Percentiles rank a stretch among this genome's conserved stretches.
Conservation (phyloP, 2,329 filamentous ascomycete genomes). For the Plenodomus lindquistii region DNA sequence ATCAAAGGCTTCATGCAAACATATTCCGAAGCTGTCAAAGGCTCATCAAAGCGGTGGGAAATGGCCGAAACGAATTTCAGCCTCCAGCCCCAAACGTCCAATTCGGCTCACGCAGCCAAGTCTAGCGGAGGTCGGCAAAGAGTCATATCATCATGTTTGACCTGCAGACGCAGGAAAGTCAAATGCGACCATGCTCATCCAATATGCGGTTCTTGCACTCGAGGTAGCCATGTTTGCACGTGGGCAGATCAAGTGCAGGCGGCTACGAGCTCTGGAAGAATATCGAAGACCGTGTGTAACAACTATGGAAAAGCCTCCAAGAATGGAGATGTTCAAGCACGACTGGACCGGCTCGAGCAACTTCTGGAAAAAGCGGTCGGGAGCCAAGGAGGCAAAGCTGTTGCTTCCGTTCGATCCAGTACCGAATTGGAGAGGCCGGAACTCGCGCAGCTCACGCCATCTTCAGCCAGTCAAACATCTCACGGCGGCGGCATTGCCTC, state of each 20-base stretch:
- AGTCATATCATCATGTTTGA: constrained; percentile 45
- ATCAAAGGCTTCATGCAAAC: constrained; percentile 18
- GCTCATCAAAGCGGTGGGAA: constrained; percentile 1
- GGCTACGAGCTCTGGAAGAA: constrained; percentile 21
- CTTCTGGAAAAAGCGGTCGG: constrained; percentile 41
- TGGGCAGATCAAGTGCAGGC: constrained; percentile 37
- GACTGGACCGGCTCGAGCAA: constrained; percentile 43
- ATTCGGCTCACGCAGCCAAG: constrained; percentile 27
- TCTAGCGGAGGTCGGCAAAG: constrained; percentile 38
- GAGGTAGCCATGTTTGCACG: constrained; percentile 43
- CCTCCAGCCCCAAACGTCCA: constrained; percentile 30
- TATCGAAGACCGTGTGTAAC: constrained; percentile 28
- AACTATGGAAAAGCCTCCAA: constrained; percentile 27
- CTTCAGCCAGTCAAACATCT: constrained; percentile 39
- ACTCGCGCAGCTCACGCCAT: constrained; percentile 30
- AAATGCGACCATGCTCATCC: constrained; percentile 46
- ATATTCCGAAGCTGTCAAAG: neutral
- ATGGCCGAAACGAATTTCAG: constrained; percentile 32
- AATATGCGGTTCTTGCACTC: constrained; percentile 42
- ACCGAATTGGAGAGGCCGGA: constrained; percentile 26
- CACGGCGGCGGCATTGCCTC: constrained; percentile 41
- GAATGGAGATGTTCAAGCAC: constrained; percentile 39
- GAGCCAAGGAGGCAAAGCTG: constrained; percentile 18
- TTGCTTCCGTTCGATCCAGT: constrained; percentile 19
- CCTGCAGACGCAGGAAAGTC: constrained; percentile 45